phyloP scores from a whole-genome alignment of 108 stramenopile species.

The Cyclotella cryptica region DNA sequence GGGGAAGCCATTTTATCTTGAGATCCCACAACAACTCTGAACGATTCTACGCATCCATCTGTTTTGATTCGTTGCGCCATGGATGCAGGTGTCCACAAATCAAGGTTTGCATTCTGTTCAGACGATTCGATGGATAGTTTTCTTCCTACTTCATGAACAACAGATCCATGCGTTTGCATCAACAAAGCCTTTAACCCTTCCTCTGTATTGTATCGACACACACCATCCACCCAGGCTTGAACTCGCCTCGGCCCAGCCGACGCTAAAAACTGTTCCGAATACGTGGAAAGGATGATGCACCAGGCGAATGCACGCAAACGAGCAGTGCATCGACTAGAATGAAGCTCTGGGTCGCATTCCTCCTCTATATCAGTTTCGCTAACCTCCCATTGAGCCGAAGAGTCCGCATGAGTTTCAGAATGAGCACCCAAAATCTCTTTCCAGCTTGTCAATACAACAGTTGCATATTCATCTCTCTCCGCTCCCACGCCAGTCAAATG shows the following conservation, averaged over 20 bases:
- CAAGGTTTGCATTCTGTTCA: slow-evolving; percentile 10
- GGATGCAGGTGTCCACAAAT: slow-evolving; percentile 52
- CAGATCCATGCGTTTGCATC: slow-evolving; percentile 52
- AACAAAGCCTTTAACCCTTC: slow-evolving; percentile 62
- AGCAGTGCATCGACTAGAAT: slow-evolving; percentile 29
- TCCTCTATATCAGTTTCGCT: slow-evolving; percentile 10
- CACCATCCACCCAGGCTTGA: slow-evolving; percentile 51
- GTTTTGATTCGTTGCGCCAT: slow-evolving; percentile 58
- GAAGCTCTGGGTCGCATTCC: slow-evolving; percentile 23
- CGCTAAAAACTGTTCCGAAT: slow-evolving; percentile 60
- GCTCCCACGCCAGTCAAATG: slow-evolving; percentile 71
- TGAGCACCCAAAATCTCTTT: slow-evolving; percentile 50
- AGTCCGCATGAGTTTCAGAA: not conserved
- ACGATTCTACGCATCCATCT: slow-evolving; percentile 9
- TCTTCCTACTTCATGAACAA: not conserved
- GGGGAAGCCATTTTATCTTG: slow-evolving; percentile 63
- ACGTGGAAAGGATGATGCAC: slow-evolving; percentile 63
- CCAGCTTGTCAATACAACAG: slow-evolving; percentile 55
- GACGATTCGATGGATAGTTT: not conserved
- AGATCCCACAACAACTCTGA: slow-evolving; percentile 56
- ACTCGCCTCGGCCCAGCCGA: slow-evolving; percentile 35
- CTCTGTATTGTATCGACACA: slow-evolving; percentile 45
- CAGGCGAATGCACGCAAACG: slow-evolving; percentile 67
- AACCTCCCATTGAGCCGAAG: not conserved
- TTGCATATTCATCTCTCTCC: slow-evolving; percentile 55